Conservation (phyloP, 2,329 filamentous ascomycete genomes). For the Fusarium newnesense region DNA sequence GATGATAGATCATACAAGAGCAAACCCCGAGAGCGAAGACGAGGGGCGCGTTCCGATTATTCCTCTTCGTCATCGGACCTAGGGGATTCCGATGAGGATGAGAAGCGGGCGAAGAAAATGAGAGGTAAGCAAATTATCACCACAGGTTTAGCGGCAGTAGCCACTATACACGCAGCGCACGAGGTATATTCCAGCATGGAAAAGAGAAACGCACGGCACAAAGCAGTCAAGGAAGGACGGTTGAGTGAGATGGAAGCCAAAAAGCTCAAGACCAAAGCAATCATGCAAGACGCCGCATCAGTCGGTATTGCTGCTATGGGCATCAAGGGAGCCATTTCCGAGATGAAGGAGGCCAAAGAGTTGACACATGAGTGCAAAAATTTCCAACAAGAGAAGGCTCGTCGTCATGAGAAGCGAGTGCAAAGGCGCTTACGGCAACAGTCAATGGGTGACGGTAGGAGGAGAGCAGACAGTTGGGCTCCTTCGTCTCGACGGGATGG, state of each 20-base stretch:
- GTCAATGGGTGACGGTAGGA: slow-evolving; percentile 48
- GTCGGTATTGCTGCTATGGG: slow-evolving; percentile 68
- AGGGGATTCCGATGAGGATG: slow-evolving; percentile 68
- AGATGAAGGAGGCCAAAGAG: slow-evolving; percentile 66
- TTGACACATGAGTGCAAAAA: slow-evolving; percentile 59
- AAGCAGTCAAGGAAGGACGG: slow-evolving; percentile 64
- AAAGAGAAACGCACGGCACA: slow-evolving; percentile 63
- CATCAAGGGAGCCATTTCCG: slow-evolving; percentile 65
- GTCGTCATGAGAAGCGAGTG: slow-evolving; percentile 60
- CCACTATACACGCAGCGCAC: slow-evolving; percentile 69
- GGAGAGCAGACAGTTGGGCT: slow-evolving; percentile 58
- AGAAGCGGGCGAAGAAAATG: slow-evolving; percentile 65
- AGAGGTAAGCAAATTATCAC: slow-evolving; percentile 71
- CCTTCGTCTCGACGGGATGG: slow-evolving; percentile 54
- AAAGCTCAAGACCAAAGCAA: slow-evolving; percentile 66
- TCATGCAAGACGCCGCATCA: slow-evolving; percentile 68
- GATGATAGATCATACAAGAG: slow-evolving; percentile 57
- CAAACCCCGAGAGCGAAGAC: slow-evolving; percentile 53
- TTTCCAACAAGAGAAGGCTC: slow-evolving; percentile 61
- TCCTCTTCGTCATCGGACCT: slow-evolving; percentile 64
- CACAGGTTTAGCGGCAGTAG: slow-evolving; percentile 66
- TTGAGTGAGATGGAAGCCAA: slow-evolving; percentile 62
- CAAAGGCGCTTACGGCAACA: slow-evolving; percentile 48
- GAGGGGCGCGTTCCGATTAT: slow-evolving; percentile 57
- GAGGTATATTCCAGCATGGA: slow-evolving; percentile 69